Evolutionary conservation across 495 filamentous ascomycete genomes (phyloP).

Genomic region (Parathielavia hyrcaniae): DNA sequence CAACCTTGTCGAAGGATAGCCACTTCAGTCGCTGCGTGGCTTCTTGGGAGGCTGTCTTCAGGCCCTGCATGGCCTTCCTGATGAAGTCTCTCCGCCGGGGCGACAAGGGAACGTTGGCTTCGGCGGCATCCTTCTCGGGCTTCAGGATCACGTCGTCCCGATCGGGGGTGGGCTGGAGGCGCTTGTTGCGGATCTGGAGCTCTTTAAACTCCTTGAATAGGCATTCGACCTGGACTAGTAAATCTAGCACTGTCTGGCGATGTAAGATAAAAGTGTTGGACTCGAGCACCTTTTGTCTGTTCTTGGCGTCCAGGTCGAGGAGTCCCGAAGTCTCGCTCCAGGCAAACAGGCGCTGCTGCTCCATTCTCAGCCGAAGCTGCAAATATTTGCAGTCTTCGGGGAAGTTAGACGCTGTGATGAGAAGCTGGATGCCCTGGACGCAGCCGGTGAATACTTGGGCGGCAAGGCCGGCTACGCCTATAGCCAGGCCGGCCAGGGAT

Average conservation of each 20-base stretch:
- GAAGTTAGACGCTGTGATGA: slow-evolving; percentile 39
- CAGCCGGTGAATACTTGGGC: slow-evolving; percentile 40
- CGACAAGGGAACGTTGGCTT: slow-evolving; percentile 35
- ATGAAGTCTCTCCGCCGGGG: slow-evolving; percentile 34
- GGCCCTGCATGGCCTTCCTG: slow-evolving; percentile 37
- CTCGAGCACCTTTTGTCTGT: slow-evolving; percentile 32
- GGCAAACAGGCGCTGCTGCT: slow-evolving; percentile 44
- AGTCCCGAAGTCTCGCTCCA: slow-evolving; percentile 45
- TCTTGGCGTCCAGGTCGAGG: slow-evolving; percentile 33
- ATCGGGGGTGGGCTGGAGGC: slow-evolving; percentile 30
- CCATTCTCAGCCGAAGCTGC: slow-evolving; percentile 40
- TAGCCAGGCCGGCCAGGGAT: slow-evolving; percentile 35
- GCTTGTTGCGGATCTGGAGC: slow-evolving; percentile 32
- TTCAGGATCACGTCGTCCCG: slow-evolving; percentile 27
- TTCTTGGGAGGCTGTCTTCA: slow-evolving; percentile 29
- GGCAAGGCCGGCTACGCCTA: slow-evolving; percentile 38
- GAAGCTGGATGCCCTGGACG: slow-evolving; percentile 41
- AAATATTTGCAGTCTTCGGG: slow-evolving; percentile 42
- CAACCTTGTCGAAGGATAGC: slow-evolving; percentile 41
- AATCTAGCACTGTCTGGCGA: slow-evolving; percentile 39
- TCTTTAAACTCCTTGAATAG: slow-evolving; percentile 43
- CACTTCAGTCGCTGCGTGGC: slow-evolving; percentile 32
- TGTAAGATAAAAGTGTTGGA: slow-evolving; percentile 43
- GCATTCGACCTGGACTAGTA: slow-evolving; percentile 41
- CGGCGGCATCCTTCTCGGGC: slow-evolving; percentile 36